phyloP scores from a whole-genome alignment of 1,139 yeast genomes.

The Debaryomyces psychrophilus region DNA sequence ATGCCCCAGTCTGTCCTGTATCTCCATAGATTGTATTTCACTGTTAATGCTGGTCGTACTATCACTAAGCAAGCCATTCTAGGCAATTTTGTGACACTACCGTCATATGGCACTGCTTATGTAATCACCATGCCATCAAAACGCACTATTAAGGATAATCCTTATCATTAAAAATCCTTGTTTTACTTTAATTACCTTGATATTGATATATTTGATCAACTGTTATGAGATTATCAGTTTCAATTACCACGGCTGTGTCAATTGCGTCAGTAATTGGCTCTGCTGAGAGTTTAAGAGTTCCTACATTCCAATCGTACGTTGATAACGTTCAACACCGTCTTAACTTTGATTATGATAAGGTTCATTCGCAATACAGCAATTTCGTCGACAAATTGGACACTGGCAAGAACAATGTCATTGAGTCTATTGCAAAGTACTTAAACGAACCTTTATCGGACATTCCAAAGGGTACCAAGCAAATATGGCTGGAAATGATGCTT shows the following conservation, averaged over 20 bases:
- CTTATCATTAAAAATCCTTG: constrained; percentile 2
- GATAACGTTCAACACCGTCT: constrained; percentile 32
- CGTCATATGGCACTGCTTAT: neutral
- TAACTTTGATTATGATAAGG: constrained; percentile 21
- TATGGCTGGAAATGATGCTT: constrained; percentile 65
- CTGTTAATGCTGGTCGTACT: neutral
- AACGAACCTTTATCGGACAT: constrained; percentile 51
- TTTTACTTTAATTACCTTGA: neutral
- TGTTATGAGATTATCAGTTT: constrained; percentile 34
- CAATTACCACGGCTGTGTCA: constrained; percentile 26
- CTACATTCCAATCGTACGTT: constrained; percentile 24
- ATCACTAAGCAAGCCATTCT: constrained; percentile 4
- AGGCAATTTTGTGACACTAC: neutral
- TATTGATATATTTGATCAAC: neutral
- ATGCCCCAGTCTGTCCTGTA: neutral
- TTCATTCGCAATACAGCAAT: constrained; percentile 19
- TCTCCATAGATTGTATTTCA: neutral
- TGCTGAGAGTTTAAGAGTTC: constrained; percentile 35
- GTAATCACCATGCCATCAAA: neutral
- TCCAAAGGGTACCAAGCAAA: constrained; percentile 49
- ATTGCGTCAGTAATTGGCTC: constrained; percentile 27
- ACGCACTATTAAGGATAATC: neutral
- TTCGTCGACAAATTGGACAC: constrained; percentile 18
- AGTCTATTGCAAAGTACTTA: constrained; percentile 40
- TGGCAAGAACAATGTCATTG: constrained; percentile 28